Conservation (phyloP, 768 basidiomycete genomes). For the Podaxis sp. region DNA sequence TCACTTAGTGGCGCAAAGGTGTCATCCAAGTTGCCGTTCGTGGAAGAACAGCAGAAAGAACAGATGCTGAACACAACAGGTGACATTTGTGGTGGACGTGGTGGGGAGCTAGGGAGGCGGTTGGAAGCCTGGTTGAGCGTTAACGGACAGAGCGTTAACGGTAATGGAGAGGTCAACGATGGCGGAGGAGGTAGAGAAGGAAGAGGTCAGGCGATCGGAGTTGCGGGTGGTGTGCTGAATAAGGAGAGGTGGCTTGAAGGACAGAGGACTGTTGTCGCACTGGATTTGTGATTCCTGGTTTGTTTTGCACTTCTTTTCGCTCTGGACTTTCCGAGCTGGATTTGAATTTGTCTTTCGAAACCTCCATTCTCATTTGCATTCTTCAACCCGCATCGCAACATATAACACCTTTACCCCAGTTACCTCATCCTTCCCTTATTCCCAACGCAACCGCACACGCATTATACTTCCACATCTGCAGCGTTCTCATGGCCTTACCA, state of each 20-base stretch:
- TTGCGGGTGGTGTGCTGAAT: slow-evolving; percentile 8
- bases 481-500: neutral
- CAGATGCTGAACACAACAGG: slow-evolving; percentile 69
- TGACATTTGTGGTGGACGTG: slow-evolving; percentile 76
- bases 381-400: neutral
- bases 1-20: slow-evolving; percentile 22
- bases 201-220: neutral
- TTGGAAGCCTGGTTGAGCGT: slow-evolving; percentile 73
- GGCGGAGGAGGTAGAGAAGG: slow-evolving; percentile 21
- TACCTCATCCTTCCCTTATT: neutral
- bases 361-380: neutral
- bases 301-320: neutral
- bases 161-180: slow-evolving; percentile 32
- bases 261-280: slow-evolving; percentile 6
- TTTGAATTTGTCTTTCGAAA: neutral
- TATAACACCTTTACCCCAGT: neutral
- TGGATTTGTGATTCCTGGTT: neutral
- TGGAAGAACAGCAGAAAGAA: slow-evolving; percentile 64
- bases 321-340: neutral
- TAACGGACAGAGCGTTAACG: slow-evolving; percentile 40
- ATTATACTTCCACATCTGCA: neutral
- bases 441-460: neutral
- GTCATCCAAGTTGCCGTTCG: slow-evolving; percentile 48
- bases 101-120: slow-evolving; percentile 72
- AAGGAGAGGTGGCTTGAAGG: slow-evolving; percentile 13